Base-by-base conservation (phyloP, 768 basidiomycete genomes). In the Boletus rex-veris region DNA sequence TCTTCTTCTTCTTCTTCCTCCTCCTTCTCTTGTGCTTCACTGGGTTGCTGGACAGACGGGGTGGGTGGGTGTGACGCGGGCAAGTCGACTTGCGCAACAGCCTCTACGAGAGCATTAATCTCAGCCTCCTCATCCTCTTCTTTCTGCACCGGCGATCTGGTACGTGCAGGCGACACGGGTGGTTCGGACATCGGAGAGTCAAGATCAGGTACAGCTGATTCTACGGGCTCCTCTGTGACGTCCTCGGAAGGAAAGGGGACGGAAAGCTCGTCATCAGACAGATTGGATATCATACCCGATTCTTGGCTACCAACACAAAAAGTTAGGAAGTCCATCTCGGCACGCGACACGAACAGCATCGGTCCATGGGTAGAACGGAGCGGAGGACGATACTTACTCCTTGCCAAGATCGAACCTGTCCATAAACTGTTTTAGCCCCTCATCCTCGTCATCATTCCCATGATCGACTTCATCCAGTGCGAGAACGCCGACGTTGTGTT, bases 401-500 rank as follows among this genome's bases (percentile, higher is more conserved):
- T 79, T 77, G 37, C 63, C 58, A 33, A 89, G 64, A 68, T 85
- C 80, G 60, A 81, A 82, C 65, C 74, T 75, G 42, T 79, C 75
- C 53, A 88, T 64, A 62, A 87, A 89, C 28, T 63, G 67, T 36
- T 73, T 71, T 24, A 86, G 50, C 21, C 59, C 68, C 35, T 69
- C 66, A n/a, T 76, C 79, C 16, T 62, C 64, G 14, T 75, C 78
- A 9, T 54, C 58, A 21, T 45, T 53, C 33, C 38, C 50, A 28
- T 19, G 5, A 26, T 74, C 75, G 45, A 75, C 68, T 35, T 76
- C 75, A 21, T 74, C 67, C 16, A 75, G 51, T 14, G 64, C 56
- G 30, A 80, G 57, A 33, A 72, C 55, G 21, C 78, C 78, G 41
- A 78, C 62, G 58, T 73, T 73, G 48, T 79, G 73, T 62, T 80